A percentile compares a stretch with the other conserved stretches of the same genome.
Conservation (phyloP, 805 yeast species). For the Saccharomyces kudriavzevii region DNA sequence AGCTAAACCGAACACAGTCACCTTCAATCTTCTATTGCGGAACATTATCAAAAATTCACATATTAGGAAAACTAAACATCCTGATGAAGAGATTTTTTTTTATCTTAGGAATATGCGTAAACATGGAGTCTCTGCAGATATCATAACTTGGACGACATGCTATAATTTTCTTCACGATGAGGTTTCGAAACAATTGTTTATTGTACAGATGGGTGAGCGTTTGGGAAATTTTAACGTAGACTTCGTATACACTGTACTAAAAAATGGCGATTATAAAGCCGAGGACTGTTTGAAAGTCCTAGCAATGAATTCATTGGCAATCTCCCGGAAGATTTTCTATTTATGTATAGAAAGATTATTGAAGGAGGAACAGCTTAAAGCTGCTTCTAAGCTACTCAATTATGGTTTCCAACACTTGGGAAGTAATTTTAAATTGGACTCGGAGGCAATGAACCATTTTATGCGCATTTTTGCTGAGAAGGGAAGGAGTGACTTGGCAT, state of each 20-base stretch:
- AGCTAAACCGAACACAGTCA: constrained; percentile 30
- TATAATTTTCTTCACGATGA: constrained; percentile 30
- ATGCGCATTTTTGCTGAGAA: constrained; percentile 24
- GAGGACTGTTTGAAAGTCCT: constrained; percentile 20
- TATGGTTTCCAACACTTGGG: constrained; percentile 9
- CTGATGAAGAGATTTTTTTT: constrained; percentile 23
- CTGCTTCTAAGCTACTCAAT: constrained; percentile 27
- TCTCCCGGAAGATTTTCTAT: constrained; percentile 21
- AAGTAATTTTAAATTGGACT: constrained; percentile 7
- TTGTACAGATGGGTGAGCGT: constrained; percentile 24
- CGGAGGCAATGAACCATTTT: constrained; percentile 26
- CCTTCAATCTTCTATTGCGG: constrained; percentile 34
- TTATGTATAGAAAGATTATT: constrained; percentile 23
- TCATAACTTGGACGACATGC: constrained; percentile 34
- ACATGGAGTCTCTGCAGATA: constrained; percentile 26
- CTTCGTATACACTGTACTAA: constrained; percentile 23
- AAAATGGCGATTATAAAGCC: constrained; percentile 13
- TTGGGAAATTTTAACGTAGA: constrained; percentile 4
- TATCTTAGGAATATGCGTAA: constrained; percentile 29
- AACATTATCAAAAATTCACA: constrained; percentile 25
- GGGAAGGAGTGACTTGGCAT: constrained; percentile 32
- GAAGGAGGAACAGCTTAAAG: constrained; percentile 20
- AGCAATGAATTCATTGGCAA: constrained; percentile 18
- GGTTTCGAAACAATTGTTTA: constrained; percentile 26
- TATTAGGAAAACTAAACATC: constrained; percentile 22